These are phyloP conservation scores for Coemansia javaensis DNA, from an alignment of 192 early-diverging fungal genomes.

Conservation along the genomic window DNA sequence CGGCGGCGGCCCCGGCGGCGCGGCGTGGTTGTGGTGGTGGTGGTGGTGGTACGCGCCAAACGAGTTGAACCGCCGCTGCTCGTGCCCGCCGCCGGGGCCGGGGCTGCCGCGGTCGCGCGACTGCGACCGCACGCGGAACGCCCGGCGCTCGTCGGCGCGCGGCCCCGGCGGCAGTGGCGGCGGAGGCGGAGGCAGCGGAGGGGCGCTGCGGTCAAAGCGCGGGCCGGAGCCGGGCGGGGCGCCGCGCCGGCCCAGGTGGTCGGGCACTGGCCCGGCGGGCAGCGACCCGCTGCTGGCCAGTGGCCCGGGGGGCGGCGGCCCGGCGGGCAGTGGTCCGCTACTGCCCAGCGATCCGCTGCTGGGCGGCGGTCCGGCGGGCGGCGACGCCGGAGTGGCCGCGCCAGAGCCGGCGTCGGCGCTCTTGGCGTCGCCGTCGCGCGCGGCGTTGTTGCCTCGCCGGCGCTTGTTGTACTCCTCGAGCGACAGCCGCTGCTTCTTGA, in stretches of 20 bases:
- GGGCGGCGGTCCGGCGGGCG: neutral
- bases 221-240: neutral
- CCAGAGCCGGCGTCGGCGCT: neutral
- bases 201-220: constrained; percentile 12
- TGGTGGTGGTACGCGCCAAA: constrained; percentile 1
- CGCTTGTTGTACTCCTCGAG: constrained; percentile 48
- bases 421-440: constrained; percentile 10
- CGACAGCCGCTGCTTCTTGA: constrained; percentile 46
- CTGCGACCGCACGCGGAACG: constrained; percentile 17
- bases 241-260: neutral
- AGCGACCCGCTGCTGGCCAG: neutral
- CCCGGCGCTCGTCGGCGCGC: constrained; percentile 18
- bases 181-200: no score
- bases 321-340: constrained; percentile 1
- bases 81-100: neutral
- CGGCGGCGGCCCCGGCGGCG: no score
- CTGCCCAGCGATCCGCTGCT: neutral
- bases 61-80: constrained; percentile 20
- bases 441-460: constrained; percentile 14
- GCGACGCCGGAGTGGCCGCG: neutral
- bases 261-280: neutral
- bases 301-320: neutral
- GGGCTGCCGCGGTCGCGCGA: constrained; percentile 31
- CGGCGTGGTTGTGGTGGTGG: no score
- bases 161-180: neutral